Base-by-base conservation (phyloP, 108 stramenopile genomes). In the Cyclostephanos invisitatus region DNA sequence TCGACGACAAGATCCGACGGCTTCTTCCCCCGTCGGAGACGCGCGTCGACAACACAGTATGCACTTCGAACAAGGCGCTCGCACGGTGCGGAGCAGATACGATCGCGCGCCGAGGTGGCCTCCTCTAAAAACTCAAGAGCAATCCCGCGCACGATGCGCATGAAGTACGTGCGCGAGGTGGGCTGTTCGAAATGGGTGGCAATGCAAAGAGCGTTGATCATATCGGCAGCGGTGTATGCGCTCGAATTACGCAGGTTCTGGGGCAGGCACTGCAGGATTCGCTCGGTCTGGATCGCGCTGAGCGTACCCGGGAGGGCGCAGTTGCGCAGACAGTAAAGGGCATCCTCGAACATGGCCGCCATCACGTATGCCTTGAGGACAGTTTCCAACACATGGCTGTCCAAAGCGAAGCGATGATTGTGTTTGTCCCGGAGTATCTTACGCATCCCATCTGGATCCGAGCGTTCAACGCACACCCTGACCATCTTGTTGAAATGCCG, bases 271-370 rank as follows among this genome's bases (percentile, higher is more conserved):
- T 64, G 61, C 46, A 96, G 71, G 58, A 96, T 93, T 28, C 89
- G 83, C 67, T 95, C 94, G 12, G 87, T 84, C 68, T 96, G 91
- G 3, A 67, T 35, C 0, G 82, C 70, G 17, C 82, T 78, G 1
- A 96, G 62, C 11, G 94, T 96, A 28, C 88, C 92, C 1, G 91
- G 92, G 0, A 90, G 72, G 22, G 89, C 80, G 72, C 91, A 93
- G 66, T 92, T 89, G 8, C 92, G 86, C 3, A 93, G 71, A 70
- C 95, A 96, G 64, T 92, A 92, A 12, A 96, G 67, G 2, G 92
- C 95, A 65, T 96, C 95, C 44, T 96, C 95, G 72, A 96, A 93
- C 91, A 93, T 90, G 60, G 95, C 95, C 11, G 92, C 92, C 78
- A 92, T 88, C 37, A 93, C 86, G 57, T 90, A 94, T 2, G 92